A percentile compares a stretch with the other conserved stretches of the same genome.
These are phyloP conservation scores for Dactylonectria macrodidyma DNA, from an alignment of 2,329 filamentous ascomycete genomes.

Conservation along the genomic window DNA sequence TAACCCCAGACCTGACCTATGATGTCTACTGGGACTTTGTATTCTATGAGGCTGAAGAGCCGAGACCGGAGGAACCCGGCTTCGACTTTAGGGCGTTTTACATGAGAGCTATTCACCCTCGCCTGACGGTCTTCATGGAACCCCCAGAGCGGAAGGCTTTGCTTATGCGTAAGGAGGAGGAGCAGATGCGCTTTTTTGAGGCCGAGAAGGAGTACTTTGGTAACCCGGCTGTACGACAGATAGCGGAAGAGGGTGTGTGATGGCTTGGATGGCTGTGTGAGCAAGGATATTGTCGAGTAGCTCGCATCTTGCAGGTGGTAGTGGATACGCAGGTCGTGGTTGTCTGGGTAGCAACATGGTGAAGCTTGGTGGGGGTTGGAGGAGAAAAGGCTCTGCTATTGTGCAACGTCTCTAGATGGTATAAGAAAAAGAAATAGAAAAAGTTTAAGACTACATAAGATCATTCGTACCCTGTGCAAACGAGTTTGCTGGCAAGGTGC, in stretches of 20 bases:
- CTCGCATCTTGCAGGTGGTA: no score
- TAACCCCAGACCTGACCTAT: conserved; percentile 10
- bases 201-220: conserved; percentile 9
- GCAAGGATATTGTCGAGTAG: no score
- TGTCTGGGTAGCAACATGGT: no score
- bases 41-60: background rate
- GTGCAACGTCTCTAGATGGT: no score
- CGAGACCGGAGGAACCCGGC: background rate
- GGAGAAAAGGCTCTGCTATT: no score
- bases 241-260: background rate
- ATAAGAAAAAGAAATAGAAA: no score
- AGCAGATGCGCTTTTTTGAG: conserved; percentile 15
- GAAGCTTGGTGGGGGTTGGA: no score
- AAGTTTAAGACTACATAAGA: no score
- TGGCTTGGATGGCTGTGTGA: no score
- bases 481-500: no score
- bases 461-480: no score
- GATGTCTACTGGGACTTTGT: conserved; percentile 11
- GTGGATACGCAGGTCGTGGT: no score
- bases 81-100: conserved; percentile 7
- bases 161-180: conserved; percentile 12
- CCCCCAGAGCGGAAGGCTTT: conserved; percentile 13
- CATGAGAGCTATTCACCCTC: conserved; percentile 1
- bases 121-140: conserved; percentile 12
- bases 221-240: background rate